Conservation (phyloP, 345 rosid genomes). For the Syzygium aromaticum region DNA sequence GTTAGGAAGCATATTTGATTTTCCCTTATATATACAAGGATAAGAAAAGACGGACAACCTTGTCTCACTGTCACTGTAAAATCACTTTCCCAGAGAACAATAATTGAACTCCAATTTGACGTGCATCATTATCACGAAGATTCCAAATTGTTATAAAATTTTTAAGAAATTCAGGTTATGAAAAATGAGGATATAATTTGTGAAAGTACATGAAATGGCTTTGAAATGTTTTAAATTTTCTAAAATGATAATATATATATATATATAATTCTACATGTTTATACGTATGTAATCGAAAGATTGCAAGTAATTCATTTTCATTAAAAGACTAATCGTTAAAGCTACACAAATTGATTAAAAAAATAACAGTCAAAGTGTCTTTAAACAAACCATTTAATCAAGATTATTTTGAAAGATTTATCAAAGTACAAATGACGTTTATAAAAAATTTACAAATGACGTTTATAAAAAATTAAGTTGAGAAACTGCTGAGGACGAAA, state of each 20-base stretch:
- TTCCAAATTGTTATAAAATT: neutral
- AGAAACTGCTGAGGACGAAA: neutral
- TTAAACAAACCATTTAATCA: neutral
- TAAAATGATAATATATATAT: neutral
- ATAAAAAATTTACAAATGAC: neutral
- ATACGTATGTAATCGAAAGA: neutral
- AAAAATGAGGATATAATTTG: neutral
- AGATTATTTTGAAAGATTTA: neutral
- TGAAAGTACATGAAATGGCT: neutral
- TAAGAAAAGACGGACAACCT: neutral
- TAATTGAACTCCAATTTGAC: neutral
- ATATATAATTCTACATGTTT: neutral
- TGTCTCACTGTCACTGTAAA: neutral
- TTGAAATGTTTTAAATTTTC: neutral
- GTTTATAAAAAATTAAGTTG: neutral
- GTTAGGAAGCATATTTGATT: neutral
- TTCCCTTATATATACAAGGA: neutral
- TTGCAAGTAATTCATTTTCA: neutral
- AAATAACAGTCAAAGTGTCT: neutral
- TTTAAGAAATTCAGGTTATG: neutral
- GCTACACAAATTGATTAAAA: neutral
- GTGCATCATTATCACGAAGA: neutral
- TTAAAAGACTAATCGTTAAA: neutral
- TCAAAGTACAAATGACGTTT: neutral
- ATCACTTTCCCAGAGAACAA: neutral